phyloP scores from a whole-genome alignment of 2,329 filamentous ascomycete species.

The Pseudogymnoascus sp. region DNA sequence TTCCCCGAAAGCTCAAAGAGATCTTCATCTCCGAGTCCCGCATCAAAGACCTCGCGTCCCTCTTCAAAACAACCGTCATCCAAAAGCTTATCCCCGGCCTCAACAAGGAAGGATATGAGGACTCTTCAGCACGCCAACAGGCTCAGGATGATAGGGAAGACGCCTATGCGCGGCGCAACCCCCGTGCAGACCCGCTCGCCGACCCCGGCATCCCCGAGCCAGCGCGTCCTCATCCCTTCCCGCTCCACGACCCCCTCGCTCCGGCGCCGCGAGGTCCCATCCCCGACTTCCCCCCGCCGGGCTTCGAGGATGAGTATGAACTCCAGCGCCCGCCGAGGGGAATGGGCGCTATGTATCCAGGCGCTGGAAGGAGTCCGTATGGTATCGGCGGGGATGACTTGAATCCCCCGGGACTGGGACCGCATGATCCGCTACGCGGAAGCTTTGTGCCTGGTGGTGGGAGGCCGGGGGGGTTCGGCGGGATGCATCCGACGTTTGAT shows the following conservation, averaged over 20 bases:
- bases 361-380: slow-evolving; percentile 47
- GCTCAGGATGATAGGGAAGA: slow-evolving; percentile 36
- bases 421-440: slow-evolving; percentile 70
- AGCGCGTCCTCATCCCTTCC: slow-evolving; percentile 59
- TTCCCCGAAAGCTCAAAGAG: slow-evolving; percentile 44
- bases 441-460: slow-evolving; percentile 55
- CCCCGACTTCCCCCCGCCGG: slow-evolving; percentile 79
- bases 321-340: slow-evolving; percentile 61
- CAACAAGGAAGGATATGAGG: slow-evolving; percentile 72
- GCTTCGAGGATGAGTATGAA: slow-evolving; percentile 89
- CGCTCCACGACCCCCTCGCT: slow-evolving; percentile 52
- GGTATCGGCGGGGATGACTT: slow-evolving; percentile 81
- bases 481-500: slow-evolving; percentile 95
- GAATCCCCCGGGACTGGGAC: slow-evolving; percentile 78
- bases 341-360: slow-evolving; percentile 28
- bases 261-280: slow-evolving; percentile 52
- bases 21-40: slow-evolving; percentile 69
- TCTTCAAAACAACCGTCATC: slow-evolving; percentile 73
- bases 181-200: slow-evolving; percentile 35
- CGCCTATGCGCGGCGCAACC: slow-evolving; percentile 36
- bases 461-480: slow-evolving; percentile 55
- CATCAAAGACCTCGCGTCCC: slow-evolving; percentile 60
- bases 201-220: slow-evolving; percentile 50
- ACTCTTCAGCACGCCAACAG: slow-evolving; percentile 37
- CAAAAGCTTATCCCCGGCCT: slow-evolving; percentile 75